A percentile compares a stretch with the other conserved stretches of the same genome.
Evolutionary conservation across 768 basidiomycete genomes (phyloP).

Genomic region (Mycena olivaceomarginata): DNA sequence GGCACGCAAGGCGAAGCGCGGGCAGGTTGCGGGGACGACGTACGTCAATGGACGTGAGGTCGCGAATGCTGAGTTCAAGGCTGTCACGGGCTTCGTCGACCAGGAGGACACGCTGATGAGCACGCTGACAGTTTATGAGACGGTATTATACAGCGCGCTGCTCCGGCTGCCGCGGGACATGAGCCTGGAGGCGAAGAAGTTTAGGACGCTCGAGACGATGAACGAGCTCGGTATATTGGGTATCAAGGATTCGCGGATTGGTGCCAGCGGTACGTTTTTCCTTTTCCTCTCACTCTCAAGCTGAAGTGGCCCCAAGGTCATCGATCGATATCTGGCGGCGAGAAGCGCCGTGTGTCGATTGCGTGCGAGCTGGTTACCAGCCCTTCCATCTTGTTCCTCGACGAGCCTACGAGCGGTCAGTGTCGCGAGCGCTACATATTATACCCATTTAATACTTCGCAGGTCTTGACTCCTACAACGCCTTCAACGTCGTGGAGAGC

Average conservation of each 20-base stretch:
- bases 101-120: slow-evolving; percentile 99
- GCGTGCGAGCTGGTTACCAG: slow-evolving; percentile 99
- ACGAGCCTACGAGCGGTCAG: slow-evolving; percentile 97
- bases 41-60: slow-evolving; percentile 93
- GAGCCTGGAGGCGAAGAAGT: slow-evolving; percentile 96
- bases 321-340: slow-evolving; percentile 96
- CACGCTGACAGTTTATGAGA: slow-evolving; percentile 98
- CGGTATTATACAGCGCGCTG: slow-evolving; percentile 94
- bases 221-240: slow-evolving; percentile 95
- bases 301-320: slow-evolving; percentile 67
- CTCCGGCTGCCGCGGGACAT: slow-evolving; percentile 95
- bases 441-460: neutral
- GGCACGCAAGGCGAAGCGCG: slow-evolving; percentile 92
- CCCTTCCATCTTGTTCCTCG: slow-evolving; percentile 96
- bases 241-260: slow-evolving; percentile 94
- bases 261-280: slow-evolving; percentile 82
- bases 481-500: slow-evolving; percentile 94
- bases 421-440: slow-evolving; percentile 17
- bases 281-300: neutral
- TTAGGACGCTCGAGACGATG: slow-evolving; percentile 95
- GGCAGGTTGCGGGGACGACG: slow-evolving; percentile 81
- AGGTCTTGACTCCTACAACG: slow-evolving; percentile 97
- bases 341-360: slow-evolving; percentile 97
- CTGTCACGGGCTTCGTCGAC: slow-evolving; percentile 96
- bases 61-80: slow-evolving; percentile 83